Percentiles rank a stretch among this genome's conserved stretches.
Evolutionary conservation across 345 rosid genomes (phyloP).

Genomic region (Eucalyptus polyanthemos): DNA sequence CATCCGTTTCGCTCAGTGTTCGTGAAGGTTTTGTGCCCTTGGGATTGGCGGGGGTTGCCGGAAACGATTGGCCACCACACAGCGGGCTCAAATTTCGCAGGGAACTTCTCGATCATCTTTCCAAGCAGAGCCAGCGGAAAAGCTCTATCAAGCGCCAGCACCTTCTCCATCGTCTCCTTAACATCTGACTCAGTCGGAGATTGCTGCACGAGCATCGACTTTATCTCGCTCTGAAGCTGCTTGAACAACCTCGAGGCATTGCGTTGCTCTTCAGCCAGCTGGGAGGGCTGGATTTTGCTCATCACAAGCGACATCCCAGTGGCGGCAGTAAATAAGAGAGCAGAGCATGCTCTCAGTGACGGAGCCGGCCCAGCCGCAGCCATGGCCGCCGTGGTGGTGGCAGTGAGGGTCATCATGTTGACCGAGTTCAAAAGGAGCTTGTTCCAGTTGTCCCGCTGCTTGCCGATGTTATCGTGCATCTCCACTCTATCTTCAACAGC

Average conservation of each 20-base stretch:
- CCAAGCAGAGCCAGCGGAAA: conserved; percentile 33
- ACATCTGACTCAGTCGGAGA: conserved; percentile 3
- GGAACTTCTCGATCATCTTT: conserved; percentile 26
- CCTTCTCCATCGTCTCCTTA: conserved; percentile 3
- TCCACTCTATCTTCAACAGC: conserved; percentile 49
- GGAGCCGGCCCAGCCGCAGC: background rate
- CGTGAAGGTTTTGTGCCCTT: no score
- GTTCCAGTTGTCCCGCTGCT: conserved; percentile 69
- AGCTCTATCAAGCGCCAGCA: conserved; percentile 19
- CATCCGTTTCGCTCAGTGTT: conserved; percentile 4
- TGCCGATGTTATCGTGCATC: conserved; percentile 58
- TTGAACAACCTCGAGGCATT: conserved; percentile 14
- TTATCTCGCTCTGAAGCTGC: conserved; percentile 6
- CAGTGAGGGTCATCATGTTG: conserved; percentile 58
- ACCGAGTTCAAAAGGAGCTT: conserved; percentile 41
- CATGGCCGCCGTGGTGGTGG: conserved; percentile 10
- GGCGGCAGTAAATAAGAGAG: conserved; percentile 16
- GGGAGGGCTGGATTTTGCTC: conserved; percentile 32
- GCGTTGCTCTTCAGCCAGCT: conserved; percentile 31
- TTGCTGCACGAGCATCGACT: background rate
- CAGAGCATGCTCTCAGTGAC: background rate
- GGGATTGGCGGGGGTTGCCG: background rate
- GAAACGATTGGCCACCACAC: conserved; percentile 15
- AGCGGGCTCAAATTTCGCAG: conserved; percentile 5
- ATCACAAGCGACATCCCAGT: conserved; percentile 13